These are phyloP conservation scores for Colletotrichum spaethianum DNA, from an alignment of 2,329 filamentous ascomycete species.

Conservation along the genomic window DNA sequence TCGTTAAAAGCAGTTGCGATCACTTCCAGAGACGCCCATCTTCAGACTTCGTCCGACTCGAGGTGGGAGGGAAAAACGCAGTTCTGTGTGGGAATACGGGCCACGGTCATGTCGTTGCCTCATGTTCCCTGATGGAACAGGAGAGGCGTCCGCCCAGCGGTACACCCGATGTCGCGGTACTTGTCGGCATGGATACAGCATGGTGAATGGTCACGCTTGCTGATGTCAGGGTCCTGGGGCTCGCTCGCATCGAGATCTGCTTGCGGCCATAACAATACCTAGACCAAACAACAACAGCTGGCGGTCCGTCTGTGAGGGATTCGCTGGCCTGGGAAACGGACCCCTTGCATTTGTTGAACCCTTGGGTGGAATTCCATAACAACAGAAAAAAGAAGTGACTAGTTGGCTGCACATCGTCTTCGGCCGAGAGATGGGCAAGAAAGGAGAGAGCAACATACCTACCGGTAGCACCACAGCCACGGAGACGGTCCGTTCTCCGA, in stretches of 20 bases:
- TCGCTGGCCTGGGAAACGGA: not conserved
- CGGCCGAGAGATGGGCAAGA: constrained; percentile 1
- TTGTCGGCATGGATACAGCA: constrained; percentile 31
- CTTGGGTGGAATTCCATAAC: not conserved
- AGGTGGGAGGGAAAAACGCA: constrained; percentile 19
- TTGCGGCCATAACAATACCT: constrained; percentile 14
- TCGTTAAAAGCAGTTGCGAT: constrained; percentile 31
- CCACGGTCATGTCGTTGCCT: constrained; percentile 22
- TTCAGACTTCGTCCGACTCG: constrained; percentile 26
- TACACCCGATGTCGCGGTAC: constrained; percentile 33
- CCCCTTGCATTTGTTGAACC: constrained; percentile 6
- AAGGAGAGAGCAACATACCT: not conserved
- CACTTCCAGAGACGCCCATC: constrained; percentile 21
- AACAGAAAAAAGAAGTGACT: not conserved
- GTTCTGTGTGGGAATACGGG: constrained; percentile 36
- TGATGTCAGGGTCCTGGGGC: constrained; percentile 41
- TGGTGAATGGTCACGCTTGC: constrained; percentile 26
- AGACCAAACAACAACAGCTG: not conserved
- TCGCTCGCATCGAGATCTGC: constrained; percentile 38
- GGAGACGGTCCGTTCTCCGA: constrained; percentile 4
- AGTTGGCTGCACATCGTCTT: not conserved
- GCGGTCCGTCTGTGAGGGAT: not conserved
- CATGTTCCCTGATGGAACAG: constrained; percentile 13
- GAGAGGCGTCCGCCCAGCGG: constrained; percentile 22
- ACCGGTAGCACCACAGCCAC: not conserved